Base-by-base conservation (phyloP, 805 yeast species). In the Wickerhamiella musiphila region DNA sequence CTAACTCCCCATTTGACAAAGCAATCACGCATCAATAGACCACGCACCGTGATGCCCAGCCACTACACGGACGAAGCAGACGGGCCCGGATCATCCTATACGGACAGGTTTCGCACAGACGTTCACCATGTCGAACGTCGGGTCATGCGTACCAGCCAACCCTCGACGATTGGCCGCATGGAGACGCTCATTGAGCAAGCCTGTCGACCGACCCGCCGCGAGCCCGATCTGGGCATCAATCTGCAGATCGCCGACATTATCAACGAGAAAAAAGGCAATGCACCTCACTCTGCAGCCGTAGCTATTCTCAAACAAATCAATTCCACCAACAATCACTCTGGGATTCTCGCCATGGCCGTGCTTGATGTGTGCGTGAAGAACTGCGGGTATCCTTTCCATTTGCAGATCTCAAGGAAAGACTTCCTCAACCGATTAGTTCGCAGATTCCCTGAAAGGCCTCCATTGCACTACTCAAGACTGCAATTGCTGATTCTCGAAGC, bases 341-440 rank as follows among this genome's bases (percentile, higher is more conserved):
- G 84, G 4, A 71, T 77, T 35, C 73, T 84, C 48, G 94, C 95
- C 7, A 56, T 90, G 41, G 68, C 49, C 23, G 44, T 69, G 31
- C 65, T 90, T 39, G 99, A 90, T 51, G 81, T 81, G 33, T 61
- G 90, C 44, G 98, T 90, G 33, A 90, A 90, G 58, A 90, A 90
- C 60, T 90, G 99, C 59, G 98, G 96, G 4, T 90, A 86, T 53
- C 95, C 98, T 6, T 71, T 90, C 57, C 98, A 90, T 43, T 63
- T 90, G 29, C 98, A 90, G 57, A 81, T 90, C 33, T 78, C 94
- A 3, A 68, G 96, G 38, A 84, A 90, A 55, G 96, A 86, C 52
- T 90, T 90, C 46, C 63, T 90, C 47, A 90, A 90, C 52, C 94
- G 82, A 49, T 65, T 90, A 48, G 98, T 90, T 16, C 78, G 81